Base-by-base conservation (phyloP, 768 basidiomycete species). In the Mycena sanguinolenta region DNA sequence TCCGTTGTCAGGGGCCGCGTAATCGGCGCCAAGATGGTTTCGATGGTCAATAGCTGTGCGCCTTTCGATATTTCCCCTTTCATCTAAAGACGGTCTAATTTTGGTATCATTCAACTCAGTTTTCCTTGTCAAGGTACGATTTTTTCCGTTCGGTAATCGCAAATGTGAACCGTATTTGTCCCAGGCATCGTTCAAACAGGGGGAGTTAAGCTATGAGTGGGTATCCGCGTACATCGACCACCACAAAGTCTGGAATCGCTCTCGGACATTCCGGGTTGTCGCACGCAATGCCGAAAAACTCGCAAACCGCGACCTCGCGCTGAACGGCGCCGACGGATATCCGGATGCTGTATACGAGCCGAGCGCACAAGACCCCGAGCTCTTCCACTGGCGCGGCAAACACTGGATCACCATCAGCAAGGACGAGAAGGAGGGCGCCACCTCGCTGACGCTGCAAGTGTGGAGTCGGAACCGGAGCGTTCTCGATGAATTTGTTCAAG, bases 331-430 rank as follows among this genome's bases (percentile, higher is more conserved):
- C n/a, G 69, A 73, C 61, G 69, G 72, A 0, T 73, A 73, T 46
- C 72, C 72, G 0, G 55, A 58, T 14, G 55, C 65, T 14, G 63
- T 73, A 5, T 73, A 73, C 38, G 72, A 73, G 65, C 72, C 72
- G 10, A 67, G 65, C 58, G 38, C 46, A 27, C 38, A 52, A 42
- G 72, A 73, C 38, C 72, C 72, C 0, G 72, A 73, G 62, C 60
- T 73, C 4, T 73, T 73, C 63, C 63, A 63, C 52, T 73, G 72
- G 72, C 65, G 63, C 2, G 65, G 69, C 4, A 23, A 25, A 14
- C 69, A 73, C 39, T 73, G 72, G 72, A 70, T 73, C 25, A 73
- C 72, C 9, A 73, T 73, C 36, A 67, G 62, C 65, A 73, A 73
- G 50, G 65, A 73, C 36, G 72, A 73, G 65, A 73, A 67, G 61